phyloP scores from a whole-genome alignment of 2,329 filamentous ascomycete genomes.

The Passalora sequoiae region DNA sequence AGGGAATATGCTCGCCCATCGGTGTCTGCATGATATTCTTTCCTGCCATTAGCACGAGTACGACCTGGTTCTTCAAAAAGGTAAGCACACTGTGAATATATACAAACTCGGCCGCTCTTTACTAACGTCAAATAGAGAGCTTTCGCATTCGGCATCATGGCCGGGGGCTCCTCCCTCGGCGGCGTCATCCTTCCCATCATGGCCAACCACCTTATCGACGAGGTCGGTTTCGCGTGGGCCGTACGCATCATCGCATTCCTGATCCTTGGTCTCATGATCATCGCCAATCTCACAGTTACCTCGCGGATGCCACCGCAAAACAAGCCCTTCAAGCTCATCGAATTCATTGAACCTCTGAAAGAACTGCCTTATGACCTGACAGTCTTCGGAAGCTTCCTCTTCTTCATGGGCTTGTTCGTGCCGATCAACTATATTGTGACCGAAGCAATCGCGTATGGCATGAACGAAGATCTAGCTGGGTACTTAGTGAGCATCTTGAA shows the following conservation, averaged over 20 bases:
- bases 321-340: background rate
- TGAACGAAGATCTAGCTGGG: slow-evolving; percentile 21
- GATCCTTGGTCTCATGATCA: slow-evolving; percentile 38
- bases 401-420: slow-evolving; percentile 30
- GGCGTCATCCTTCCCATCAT: slow-evolving; percentile 37
- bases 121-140: too few relatives aligned
- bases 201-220: slow-evolving; percentile 44
- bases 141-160: slow-evolving; percentile 8
- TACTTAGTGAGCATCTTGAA: slow-evolving; percentile 39
- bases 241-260: slow-evolving; percentile 50
- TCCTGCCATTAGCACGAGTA: slow-evolving; percentile 17
- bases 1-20: slow-evolving; percentile 50
- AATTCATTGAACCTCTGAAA: slow-evolving; percentile 1
- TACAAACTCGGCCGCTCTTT: too few relatives aligned
- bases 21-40: slow-evolving; percentile 50
- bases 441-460: slow-evolving; percentile 29
- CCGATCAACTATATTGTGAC: slow-evolving; percentile 40
- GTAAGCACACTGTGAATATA: too few relatives aligned
- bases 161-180: slow-evolving; percentile 10
- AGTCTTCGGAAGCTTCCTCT: slow-evolving; percentile 3
- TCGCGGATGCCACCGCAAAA: slow-evolving; percentile 4
- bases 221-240: slow-evolving; percentile 51
- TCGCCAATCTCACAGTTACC: slow-evolving; percentile 9
- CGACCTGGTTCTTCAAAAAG: slow-evolving; percentile 43
- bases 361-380: slow-evolving; percentile 1